Percentiles rank a stretch among this genome's conserved stretches.
phyloP scores from a whole-genome alignment of 257 asterid species.

The Nicotiana noctiflora region DNA sequence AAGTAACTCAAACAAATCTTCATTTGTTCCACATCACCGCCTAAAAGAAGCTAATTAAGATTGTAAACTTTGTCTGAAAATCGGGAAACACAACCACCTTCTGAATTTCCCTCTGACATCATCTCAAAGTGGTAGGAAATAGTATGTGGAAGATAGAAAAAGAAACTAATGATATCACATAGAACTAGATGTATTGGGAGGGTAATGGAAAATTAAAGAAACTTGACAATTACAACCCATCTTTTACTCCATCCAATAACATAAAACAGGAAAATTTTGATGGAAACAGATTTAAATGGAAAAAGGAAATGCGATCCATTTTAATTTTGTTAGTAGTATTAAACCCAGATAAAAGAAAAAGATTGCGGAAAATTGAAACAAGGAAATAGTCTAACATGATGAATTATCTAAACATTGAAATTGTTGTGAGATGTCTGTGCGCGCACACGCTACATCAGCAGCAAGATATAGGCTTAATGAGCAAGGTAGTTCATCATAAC shows the following conservation, averaged over 20 bases:
- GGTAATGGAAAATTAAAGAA: neutral
- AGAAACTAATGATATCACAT: neutral
- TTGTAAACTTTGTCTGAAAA: neutral
- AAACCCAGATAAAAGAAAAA: neutral
- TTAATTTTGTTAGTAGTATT: neutral
- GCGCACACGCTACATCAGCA: neutral
- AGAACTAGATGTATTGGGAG: neutral
- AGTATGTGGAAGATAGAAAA: neutral
- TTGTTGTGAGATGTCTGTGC: neutral
- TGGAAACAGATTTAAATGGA: neutral
- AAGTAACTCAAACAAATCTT: neutral
- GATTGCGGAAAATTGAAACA: neutral
- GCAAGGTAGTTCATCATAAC: neutral
- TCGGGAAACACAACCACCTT: neutral
- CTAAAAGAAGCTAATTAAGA: neutral
- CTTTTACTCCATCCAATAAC: neutral
- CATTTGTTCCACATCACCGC: neutral
- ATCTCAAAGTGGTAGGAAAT: neutral
- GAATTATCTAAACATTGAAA: neutral
- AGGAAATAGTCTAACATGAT: too few relatives aligned
- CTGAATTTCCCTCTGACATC: neutral
- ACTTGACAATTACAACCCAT: neutral
- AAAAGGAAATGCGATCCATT: neutral
- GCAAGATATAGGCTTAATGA: neutral
- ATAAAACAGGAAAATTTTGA: neutral